Percentiles rank a stretch among this genome's conserved stretches.
Conservation (phyloP, 2,329 filamentous ascomycete genomes). For the Alternaria conjuncta region DNA sequence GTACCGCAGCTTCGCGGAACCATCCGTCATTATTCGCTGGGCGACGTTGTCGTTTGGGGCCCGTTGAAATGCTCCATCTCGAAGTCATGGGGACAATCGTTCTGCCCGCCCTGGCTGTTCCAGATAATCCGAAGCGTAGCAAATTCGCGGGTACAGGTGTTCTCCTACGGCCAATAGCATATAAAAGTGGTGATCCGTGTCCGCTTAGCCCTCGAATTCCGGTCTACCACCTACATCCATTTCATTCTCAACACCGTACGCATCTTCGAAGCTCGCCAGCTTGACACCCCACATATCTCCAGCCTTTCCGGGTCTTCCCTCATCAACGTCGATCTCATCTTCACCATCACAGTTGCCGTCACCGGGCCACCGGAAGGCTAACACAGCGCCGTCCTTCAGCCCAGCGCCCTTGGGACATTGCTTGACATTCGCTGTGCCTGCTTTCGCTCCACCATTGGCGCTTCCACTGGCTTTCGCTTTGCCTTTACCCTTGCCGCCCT, state of each 20-base stretch:
- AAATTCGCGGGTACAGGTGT: no score
- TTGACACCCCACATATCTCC: constrained; percentile 44
- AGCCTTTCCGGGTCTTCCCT: constrained; percentile 9
- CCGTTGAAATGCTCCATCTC: neutral
- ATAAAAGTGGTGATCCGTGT: no score
- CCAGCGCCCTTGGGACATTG: constrained; percentile 46
- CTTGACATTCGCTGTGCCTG: constrained; percentile 15
- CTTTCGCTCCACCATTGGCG: neutral
- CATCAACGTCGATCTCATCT: constrained; percentile 15
- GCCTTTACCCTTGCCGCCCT: constrained; percentile 48
- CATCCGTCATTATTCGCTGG: neutral
- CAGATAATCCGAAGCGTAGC: neutral
- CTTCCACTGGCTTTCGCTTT: constrained; percentile 45
- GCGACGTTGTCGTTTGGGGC: neutral
- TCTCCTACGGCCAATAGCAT: no score
- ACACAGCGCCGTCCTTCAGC: constrained; percentile 42
- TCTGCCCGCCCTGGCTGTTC: neutral
- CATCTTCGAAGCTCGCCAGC: constrained; percentile 47
- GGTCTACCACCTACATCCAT: constrained; percentile 37
- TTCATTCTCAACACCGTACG: constrained; percentile 42
- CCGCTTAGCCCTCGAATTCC: constrained; percentile 43
- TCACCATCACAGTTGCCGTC: constrained; percentile 32
- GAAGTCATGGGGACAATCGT: neutral
- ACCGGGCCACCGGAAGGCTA: constrained; percentile 47
- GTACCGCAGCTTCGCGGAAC: neutral